These are phyloP conservation scores for Phytophthora constricta DNA, from an alignment of 352 stramenopile genomes.

Conservation along the genomic window DNA sequence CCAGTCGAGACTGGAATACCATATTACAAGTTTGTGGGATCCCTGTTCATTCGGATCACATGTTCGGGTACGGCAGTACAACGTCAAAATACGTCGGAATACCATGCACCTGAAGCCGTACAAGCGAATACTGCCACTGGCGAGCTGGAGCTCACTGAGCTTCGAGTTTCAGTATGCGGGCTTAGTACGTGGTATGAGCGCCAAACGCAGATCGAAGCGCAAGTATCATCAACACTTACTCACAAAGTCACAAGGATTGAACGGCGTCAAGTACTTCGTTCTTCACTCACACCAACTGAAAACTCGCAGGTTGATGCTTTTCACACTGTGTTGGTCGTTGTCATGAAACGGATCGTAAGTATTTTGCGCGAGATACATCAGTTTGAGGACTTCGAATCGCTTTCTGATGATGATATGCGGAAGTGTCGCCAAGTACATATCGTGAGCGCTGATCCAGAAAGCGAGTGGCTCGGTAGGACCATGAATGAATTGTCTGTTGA, in stretches of 20 bases:
- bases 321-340: conserved; percentile 50
- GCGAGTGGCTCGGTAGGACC: conserved; percentile 56
- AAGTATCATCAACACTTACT: conserved; percentile 12
- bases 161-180: conserved; percentile 17
- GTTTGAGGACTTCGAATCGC: conserved; percentile 67
- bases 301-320: conserved; percentile 72
- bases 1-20: conserved; percentile 27
- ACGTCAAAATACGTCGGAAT: neutral
- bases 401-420: conserved; percentile 50
- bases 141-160: neutral
- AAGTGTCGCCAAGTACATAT: conserved; percentile 63
- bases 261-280: conserved; percentile 53
- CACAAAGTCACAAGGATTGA: conserved; percentile 49
- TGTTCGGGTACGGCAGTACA: conserved; percentile 16
- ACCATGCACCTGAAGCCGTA: neutral
- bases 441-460: conserved; percentile 50
- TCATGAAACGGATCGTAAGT: conserved; percentile 63
- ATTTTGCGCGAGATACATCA: conserved; percentile 63
- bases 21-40: conserved; percentile 67
- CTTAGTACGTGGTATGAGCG: conserved; percentile 47
- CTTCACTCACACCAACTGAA: conserved; percentile 57
- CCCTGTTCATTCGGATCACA: conserved; percentile 44
- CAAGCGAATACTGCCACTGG: neutral
- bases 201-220: conserved; percentile 18
- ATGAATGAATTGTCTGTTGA: conserved; percentile 68